Evolutionary conservation across 306 rosid species (phyloP), one percentile per base, ranked within the genome.

Genomic region (Trichosanthes truncata): DNA sequence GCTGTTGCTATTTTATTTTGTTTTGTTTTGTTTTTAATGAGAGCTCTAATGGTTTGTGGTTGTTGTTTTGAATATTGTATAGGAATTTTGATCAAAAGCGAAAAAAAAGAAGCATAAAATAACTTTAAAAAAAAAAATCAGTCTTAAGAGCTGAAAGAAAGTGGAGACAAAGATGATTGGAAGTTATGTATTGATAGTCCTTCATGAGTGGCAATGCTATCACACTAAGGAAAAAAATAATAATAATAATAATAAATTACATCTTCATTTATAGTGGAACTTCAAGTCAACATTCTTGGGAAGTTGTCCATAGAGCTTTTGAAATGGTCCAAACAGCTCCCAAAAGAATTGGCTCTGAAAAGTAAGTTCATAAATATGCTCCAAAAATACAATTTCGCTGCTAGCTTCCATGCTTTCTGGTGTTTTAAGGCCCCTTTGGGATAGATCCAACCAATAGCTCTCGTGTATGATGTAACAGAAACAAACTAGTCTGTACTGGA

Each of bases 271-370:
- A 52, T 52, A 51, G 40, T 51, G 78, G 62, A 49, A 74, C 9
- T 74, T 74, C 62, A 74, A 74, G 63, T 74, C 63, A 74, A 74
- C 78, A 33, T 74, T 74, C 48, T 33, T 31, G 78, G 78, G 78
- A 74, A 74, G 20, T 51, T 74, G 78, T n/a, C 48, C 43, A 71
- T 52, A 49, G 26, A 74, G 62, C 78, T 52, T 33, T 74, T 52
- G 48, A 74, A 74, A 74, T 52, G 43, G 33, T 74, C 78, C 63
- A 73, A 48, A 29, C 78, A 73, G 59, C 77, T 49, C 60, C 78
- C 78, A 51, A 74, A 74, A 74, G 78, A 74, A 74, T 74, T 74
- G 63, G 78, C 60, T 21, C 63, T 52, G 48, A 20, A 10, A 33
- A 74, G 60, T 74, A 52, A 31, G 46, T 74, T 51, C 45, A 51